Conservation (phyloP, 2,329 filamentous ascomycete genomes). For the Saccharata proteae region DNA sequence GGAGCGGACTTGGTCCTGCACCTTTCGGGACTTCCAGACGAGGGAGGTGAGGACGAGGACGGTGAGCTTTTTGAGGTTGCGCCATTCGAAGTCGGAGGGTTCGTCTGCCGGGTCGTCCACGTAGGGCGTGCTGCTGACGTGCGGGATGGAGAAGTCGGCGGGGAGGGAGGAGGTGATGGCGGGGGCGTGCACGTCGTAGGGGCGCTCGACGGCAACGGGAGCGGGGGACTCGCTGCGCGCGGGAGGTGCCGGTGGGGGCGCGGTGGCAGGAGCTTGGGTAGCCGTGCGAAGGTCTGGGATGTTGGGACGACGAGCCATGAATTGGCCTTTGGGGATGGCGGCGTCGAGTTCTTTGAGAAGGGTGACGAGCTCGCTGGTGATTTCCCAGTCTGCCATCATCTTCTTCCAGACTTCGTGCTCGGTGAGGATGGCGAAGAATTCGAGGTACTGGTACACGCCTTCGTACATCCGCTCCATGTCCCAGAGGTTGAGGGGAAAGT, state of each 20-base stretch:
- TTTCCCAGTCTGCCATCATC: constrained; percentile 83
- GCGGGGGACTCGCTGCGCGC: constrained; percentile 11
- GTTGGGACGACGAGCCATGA: constrained; percentile 42
- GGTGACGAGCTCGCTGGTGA: constrained; percentile 77
- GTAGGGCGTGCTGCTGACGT: constrained; percentile 30
- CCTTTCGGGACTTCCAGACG: constrained; percentile 72
- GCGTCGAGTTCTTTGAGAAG: constrained; percentile 78
- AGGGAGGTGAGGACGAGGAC: constrained; percentile 82
- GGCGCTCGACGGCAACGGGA: constrained; percentile 47
- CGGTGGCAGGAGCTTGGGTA: constrained; percentile 25
- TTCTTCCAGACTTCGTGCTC: constrained; percentile 74
- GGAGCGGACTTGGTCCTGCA: constrained; percentile 77
- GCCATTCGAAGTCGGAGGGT: constrained; percentile 57
- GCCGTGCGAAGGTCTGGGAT: constrained; percentile 12
- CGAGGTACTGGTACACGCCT: constrained; percentile 84
- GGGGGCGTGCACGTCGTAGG: constrained; percentile 43
- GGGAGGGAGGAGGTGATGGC: constrained; percentile 23
- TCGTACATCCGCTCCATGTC: constrained; percentile 97
- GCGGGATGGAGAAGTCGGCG: constrained; percentile 30
- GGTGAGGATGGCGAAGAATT: constrained; percentile 82
- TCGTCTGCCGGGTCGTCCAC: constrained; percentile 40
- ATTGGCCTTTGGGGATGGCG: constrained; percentile 59
- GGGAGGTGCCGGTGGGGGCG: constrained; percentile 18
- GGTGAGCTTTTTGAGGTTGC: constrained; percentile 83
- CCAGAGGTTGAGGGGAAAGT: constrained; percentile 92